Evolutionary conservation across 306 rosid species (phyloP).

Genomic region (Vigna mungo): DNA sequence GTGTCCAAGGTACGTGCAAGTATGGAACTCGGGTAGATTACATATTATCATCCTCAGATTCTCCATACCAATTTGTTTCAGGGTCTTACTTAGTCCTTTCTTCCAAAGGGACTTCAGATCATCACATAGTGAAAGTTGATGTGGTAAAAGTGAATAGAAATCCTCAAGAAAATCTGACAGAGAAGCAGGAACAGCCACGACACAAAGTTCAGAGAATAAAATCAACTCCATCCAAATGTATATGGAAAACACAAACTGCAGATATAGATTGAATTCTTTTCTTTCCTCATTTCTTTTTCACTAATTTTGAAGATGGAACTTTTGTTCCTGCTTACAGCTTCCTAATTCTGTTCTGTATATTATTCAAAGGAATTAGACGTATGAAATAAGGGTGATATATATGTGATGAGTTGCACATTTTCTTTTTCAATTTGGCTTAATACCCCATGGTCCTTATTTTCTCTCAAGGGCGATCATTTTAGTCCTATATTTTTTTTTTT

Average conservation of each 20-base stretch:
- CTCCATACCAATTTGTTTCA: constrained; percentile 67
- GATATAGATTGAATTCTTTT: constrained; percentile 10
- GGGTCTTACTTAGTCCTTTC: constrained; percentile 83
- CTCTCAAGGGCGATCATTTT: too few relatives aligned
- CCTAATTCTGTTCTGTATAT: background rate
- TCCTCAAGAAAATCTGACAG: constrained; percentile 42
- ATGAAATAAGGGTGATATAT: background rate
- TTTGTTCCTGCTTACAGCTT: constrained; percentile 30
- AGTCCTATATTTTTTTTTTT: too few relatives aligned
- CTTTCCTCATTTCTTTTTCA: background rate
- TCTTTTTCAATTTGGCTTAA: background rate
- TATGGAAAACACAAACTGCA: constrained; percentile 57
- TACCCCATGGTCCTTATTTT: too few relatives aligned
- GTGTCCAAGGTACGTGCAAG: constrained; percentile 94
- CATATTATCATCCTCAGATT: constrained; percentile 71
- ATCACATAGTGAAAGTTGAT: constrained; percentile 83
- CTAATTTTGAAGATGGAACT: constrained; percentile 33
- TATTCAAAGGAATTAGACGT: background rate
- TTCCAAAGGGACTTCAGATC: constrained; percentile 92
- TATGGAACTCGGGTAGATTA: constrained; percentile 91
- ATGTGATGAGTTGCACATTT: background rate
- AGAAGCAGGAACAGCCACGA: constrained; percentile 43
- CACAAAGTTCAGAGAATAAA: constrained; percentile 55
- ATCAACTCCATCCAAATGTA: constrained; percentile 55
- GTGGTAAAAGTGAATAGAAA: constrained; percentile 47